Conservation (phyloP, 176 grass and related monocot species). For the Luzula sylvatica region DNA sequence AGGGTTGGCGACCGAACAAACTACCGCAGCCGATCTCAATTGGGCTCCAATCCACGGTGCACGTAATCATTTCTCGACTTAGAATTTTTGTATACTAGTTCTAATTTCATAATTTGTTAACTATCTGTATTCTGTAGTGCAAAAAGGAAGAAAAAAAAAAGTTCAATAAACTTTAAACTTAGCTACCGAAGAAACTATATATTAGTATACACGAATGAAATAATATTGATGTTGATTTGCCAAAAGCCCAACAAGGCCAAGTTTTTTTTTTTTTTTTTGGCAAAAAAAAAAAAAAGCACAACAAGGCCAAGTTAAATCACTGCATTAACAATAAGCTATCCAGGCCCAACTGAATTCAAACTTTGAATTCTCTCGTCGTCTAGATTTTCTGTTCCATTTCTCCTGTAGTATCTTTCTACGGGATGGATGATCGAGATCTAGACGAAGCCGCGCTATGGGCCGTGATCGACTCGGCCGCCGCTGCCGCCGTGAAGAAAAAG, state of each 20-base stretch:
- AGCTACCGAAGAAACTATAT: no score
- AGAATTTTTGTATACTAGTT: no score
- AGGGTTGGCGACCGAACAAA: slow-evolving; percentile 20
- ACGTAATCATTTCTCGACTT: no score
- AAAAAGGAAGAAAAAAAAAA: no score
- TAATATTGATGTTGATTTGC: no score
- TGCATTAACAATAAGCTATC: background rate
- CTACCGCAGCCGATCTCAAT: background rate
- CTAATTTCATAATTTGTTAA: no score
- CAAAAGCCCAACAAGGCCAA: no score
- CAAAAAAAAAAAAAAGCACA: background rate
- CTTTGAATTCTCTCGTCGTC: slow-evolving; percentile 12
- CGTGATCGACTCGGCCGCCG: slow-evolving; percentile 55
- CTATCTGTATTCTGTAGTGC: no score
- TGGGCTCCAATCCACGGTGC: background rate
- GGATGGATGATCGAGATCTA: slow-evolving; percentile 54
- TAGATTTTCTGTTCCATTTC: background rate
- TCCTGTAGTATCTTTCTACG: background rate
- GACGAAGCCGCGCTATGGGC: slow-evolving; percentile 80
- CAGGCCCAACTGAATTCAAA: slow-evolving; percentile 10
- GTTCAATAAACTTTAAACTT: no score
- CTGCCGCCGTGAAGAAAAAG: slow-evolving; percentile 17
- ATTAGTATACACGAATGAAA: no score
- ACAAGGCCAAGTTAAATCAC: background rate
- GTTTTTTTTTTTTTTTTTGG: background rate